A percentile compares a stretch with the other conserved stretches of the same genome.
These are phyloP conservation scores for Penicillium concentricum DNA, from an alignment of 2,329 filamentous ascomycete species.

Conservation along the genomic window DNA sequence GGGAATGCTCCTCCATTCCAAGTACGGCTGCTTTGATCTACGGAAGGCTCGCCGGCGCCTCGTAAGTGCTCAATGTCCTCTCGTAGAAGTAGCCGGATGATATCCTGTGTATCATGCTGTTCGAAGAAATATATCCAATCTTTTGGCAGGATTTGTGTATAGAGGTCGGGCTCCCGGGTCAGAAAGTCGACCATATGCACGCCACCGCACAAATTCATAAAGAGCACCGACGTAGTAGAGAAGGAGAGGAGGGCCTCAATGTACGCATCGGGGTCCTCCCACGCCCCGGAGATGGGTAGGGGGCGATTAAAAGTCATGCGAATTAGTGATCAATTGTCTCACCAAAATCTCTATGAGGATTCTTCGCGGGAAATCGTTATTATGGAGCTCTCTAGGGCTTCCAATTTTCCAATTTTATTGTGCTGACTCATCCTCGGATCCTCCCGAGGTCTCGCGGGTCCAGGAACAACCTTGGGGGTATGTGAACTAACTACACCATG, in stretches of 20 bases:
- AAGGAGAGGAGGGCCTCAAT: slow-evolving; percentile 76
- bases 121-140: slow-evolving; percentile 83
- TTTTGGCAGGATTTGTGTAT: slow-evolving; percentile 69
- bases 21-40: slow-evolving; percentile 15
- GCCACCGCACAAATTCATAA: slow-evolving; percentile 91
- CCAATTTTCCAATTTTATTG: too few species aligned
- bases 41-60: slow-evolving; percentile 3
- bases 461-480: too few species aligned
- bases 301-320: slow-evolving; percentile 50
- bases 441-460: too few species aligned
- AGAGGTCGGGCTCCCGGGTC: slow-evolving; percentile 79
- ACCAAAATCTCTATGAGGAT: neutral
- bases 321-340: neutral
- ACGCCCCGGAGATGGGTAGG: slow-evolving; percentile 70
- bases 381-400: too few species aligned
- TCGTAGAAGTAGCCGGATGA: slow-evolving; percentile 78
- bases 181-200: slow-evolving; percentile 97
- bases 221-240: slow-evolving; percentile 68
- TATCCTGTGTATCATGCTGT: slow-evolving; percentile 66
- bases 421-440: too few species aligned
- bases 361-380: too few species aligned
- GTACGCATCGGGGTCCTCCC: slow-evolving; percentile 71
- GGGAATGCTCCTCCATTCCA: slow-evolving; percentile 49
- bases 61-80: slow-evolving; percentile 62
- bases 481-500: too few species aligned